Evolutionary conservation across 106 monocot genomes (phyloP), one percentile per base, ranked within the genome.

Genomic region (Allium cepa): DNA sequence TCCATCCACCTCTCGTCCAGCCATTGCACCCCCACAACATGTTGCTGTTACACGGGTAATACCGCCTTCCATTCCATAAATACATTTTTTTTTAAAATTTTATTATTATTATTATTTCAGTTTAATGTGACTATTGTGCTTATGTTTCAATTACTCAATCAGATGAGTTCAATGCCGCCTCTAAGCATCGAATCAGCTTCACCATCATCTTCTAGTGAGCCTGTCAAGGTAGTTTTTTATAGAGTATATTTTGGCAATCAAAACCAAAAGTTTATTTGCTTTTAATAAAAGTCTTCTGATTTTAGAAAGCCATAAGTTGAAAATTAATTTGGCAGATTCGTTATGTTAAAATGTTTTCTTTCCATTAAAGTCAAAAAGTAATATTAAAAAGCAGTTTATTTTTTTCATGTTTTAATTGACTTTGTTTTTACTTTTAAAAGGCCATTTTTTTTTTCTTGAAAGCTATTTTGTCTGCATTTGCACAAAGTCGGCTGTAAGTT

Each of bases 81-180:
- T 13, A 63, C 47, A 63, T 46, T 46, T 7, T 63, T 49, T 13
- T 8, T 63, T 28, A 1, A 46, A 17, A 49, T 9, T 64, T n/a
- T 6, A 63, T 63, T 2, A 18, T 10, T 2, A 18, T 10, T 47
- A 11, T 64, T 10, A 4, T 64, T 49, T 26, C 47, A 12, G 53
- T 15, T 55, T 55, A 12, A 2, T 55, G 7, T 55, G 5, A 8
- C 15, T 55, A 11, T 1, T 55, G 3, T 55, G 7, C 15, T 64
- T 5, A 63, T 46, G n/a, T 46, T 11, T 63, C 6, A 46, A 13
- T 4, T 64, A 4, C 9, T 64, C 47, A 8, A 12, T 17, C 47
- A 64, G 64, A 64, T 64, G 64, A 64, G 64, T 49, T 64, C 64
- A 49, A 17, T 64, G 64, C 64, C 64, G 49, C 48, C 64, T 64